Base-by-base conservation (phyloP, 306 rosid genomes). In the Trifolium dubium region DNA sequence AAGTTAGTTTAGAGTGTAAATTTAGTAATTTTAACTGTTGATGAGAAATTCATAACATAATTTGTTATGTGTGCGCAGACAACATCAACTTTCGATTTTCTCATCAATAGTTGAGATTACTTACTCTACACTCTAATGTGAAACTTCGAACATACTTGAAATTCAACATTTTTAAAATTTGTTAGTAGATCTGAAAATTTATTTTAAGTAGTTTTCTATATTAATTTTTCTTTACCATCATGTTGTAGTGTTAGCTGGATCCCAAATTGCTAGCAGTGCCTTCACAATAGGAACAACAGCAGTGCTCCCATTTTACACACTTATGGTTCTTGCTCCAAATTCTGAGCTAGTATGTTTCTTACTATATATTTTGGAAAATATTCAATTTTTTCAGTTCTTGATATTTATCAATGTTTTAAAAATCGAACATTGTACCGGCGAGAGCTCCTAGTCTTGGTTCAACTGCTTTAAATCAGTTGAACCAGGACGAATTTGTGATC, bases 261-360 rank as follows among this genome's bases (percentile, higher is more conserved):
- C 96, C 53, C 84, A 89, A 80, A 77, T 93, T 53, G 97, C 98
- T 60, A 85, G 88, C 84, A 76, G 58, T 50, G 97, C 79, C 79
- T 89, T 93, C 77, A 83, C 96, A 49, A 18, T 93, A 55, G 98
- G 96, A 72, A 89, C 97, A 71, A 5, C 79, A 41, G 83, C 98
- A 34, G 97, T 93, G 62, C 96, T 93, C 49, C 98, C 98, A 59
- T 91, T 86, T 83, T 93, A 93, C 73, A 80, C 89, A 53, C 96
- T 93, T 75, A 93, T 93, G 98, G 86, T 91, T 82, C 61, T 85
- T 18, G 96, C 96, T 64, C 98, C 98, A 23, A 86, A 88, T 39
- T 79, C 97, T 55, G 83, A 84, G 60, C 76, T 91, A 39, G 98
- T 93, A 91, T 64, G 89, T 79, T 72, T 80, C 68, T 47, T 30